phyloP scores from a whole-genome alignment of 208 protist species.

The Wallacemonas sp. region DNA sequence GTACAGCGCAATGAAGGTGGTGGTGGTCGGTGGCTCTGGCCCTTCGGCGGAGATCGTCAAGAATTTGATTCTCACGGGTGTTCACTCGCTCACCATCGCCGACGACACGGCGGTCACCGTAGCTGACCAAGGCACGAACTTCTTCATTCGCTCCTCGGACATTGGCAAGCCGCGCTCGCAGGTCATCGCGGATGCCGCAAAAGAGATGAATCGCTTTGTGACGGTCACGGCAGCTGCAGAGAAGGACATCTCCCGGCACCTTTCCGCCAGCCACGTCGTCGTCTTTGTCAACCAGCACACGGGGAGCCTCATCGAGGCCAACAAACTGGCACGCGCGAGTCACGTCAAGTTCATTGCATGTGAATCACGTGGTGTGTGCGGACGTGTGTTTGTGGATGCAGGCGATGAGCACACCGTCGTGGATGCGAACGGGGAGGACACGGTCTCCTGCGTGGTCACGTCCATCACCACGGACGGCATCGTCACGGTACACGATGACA shows the following conservation, averaged over 20 bases:
- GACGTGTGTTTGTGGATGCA: conserved; percentile 85
- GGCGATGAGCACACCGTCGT: conserved; percentile 62
- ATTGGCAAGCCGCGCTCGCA: conserved; percentile 59
- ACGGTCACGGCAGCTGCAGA: conserved; percentile 43
- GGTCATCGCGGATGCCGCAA: conserved; percentile 54
- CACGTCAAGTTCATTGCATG: conserved; percentile 78
- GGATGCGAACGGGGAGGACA: conserved; percentile 88
- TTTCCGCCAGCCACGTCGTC: conserved; percentile 64
- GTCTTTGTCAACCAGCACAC: conserved; percentile 78
- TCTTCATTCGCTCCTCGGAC: conserved; percentile 66
- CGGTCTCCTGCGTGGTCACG: conserved; percentile 77
- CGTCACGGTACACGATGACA: conserved; percentile 87
- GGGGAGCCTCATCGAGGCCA: conserved; percentile 47
- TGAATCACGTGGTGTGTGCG: conserved; percentile 79
- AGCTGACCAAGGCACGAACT: conserved; percentile 83
- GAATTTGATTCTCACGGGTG: conserved; percentile 87
- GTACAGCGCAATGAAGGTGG: conserved; percentile 78
- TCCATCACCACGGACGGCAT: conserved; percentile 62
- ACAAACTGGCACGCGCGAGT: conserved; percentile 53
- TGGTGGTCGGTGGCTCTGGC: conserved; percentile 84
- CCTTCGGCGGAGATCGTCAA: conserved; percentile 91
- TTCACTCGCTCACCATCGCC: conserved; percentile 63
- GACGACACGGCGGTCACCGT: conserved; percentile 42
- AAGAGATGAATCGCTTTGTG: conserved; percentile 91
- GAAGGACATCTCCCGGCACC: conserved; percentile 9